These are phyloP conservation scores for Schizophyllum commune DNA, from an alignment of 1,284 basidiomycete species.

Conservation along the genomic window DNA sequence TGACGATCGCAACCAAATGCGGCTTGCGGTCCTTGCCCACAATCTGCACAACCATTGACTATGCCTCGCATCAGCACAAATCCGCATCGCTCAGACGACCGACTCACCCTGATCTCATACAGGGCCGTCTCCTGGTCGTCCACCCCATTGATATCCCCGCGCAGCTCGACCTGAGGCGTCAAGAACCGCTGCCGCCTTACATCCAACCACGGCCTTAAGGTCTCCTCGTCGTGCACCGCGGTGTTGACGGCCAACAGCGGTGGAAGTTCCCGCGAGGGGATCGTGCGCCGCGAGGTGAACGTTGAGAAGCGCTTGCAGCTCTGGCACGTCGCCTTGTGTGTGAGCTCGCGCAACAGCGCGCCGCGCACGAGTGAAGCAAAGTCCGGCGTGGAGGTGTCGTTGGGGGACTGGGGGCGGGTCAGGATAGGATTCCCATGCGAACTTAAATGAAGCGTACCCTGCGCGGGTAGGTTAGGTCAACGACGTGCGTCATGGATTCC, in stretches of 20 bases:
- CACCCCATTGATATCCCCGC: constrained; percentile 50
- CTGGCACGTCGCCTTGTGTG: constrained; percentile 82
- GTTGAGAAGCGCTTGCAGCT: constrained; percentile 73
- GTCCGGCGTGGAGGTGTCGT: constrained; percentile 43
- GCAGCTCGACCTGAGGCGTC: constrained; percentile 42
- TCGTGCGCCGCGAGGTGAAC: constrained; percentile 67
- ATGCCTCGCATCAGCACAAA: background rate
- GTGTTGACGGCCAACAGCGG: constrained; percentile 88
- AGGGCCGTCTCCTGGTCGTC: constrained; percentile 49
- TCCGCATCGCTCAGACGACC: background rate
- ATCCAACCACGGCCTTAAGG: constrained; percentile 64
- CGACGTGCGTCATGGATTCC: constrained; percentile 67
- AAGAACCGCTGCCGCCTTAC: constrained; percentile 35
- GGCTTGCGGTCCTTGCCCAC: constrained; percentile 69
- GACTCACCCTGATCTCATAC: constrained; percentile 69
- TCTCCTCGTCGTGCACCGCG: constrained; percentile 72
- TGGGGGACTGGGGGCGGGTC: constrained; percentile 21
- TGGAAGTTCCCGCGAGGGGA: constrained; percentile 66
- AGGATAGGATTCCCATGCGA: background rate
- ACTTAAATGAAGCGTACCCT: constrained; percentile 39
- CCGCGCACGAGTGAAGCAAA: constrained; percentile 70
- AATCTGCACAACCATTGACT: constrained; percentile 83
- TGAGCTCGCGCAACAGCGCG: constrained; percentile 77
- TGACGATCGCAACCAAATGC: constrained; percentile 87
- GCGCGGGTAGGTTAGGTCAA: constrained; percentile 88